Base-by-base conservation (phyloP, 176 grass and related monocot genomes). In the Eremochloa ophiuroides region DNA sequence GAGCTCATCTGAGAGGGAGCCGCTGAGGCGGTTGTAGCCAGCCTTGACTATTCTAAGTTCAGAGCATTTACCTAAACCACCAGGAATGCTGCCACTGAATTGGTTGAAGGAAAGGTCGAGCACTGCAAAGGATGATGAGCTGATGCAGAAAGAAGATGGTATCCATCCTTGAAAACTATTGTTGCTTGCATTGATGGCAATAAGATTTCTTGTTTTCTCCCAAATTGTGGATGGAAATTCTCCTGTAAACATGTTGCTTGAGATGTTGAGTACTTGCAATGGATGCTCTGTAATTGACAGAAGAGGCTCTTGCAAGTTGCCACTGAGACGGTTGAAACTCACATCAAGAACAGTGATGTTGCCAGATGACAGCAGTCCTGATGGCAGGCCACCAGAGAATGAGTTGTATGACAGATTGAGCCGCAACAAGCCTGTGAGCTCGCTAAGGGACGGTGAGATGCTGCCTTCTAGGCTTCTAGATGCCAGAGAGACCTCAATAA, bases 401-500 rank as follows among this genome's bases (percentile, higher is more conserved):
- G 10, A 23, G 47, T 88, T 88, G 60, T 59, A 4, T 2, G 86
- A 88, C 6, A 84, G 86, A 25, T 84, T 64, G 38, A 84, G 65
- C 13, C 27, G 47, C 8, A 37, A 7, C 22, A 88, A 18, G 15
- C 22, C 4, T 3, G 66, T 66, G 46, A 88, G 81, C 12, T 74
- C 1, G 1, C 55, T 34, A 5, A 88, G 56, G 25, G 66, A 66
- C 0, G 86, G 17, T 10, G 86, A 84, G 43, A 88, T 79, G 35
- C 7, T n/a, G n/a, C 86, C 86, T 26, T 62, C 14, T 1, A 88
- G 81, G 33, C 67, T 7, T 13, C 40, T 80, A 5, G 17, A 58
- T 4, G 80, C 55, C 8, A 88, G 69, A 2, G 5, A 80, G 2
- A 88, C 3, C 4, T 58, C 48, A 4, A 10, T 61, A 7, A 87